Conservation (phyloP, 163 green algal genomes). For the Scenedesmus sp. region DNA sequence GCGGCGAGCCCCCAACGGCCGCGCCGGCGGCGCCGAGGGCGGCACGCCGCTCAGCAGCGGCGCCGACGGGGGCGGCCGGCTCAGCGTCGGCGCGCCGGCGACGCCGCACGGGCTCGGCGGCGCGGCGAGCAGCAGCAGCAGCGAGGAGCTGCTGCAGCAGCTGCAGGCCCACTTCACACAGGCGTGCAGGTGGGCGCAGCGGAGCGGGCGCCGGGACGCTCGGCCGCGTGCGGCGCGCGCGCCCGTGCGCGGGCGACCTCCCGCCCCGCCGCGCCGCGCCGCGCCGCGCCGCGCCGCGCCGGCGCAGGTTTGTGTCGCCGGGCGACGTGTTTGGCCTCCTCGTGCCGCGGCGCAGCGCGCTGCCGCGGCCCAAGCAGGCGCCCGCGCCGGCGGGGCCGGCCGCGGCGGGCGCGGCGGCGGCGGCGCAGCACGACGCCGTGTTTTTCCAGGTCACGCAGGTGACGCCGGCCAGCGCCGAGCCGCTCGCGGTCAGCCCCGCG, state of each 20-base stretch:
- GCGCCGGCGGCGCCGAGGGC: not conserved
- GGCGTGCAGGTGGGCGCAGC: conserved; percentile 1
- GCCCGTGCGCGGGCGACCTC: too few relatives aligned
- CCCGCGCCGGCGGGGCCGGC: conserved; percentile 6
- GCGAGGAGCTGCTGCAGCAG: conserved; percentile 22
- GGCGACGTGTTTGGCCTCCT: conserved; percentile 48
- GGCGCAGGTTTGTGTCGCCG: conserved; percentile 27
- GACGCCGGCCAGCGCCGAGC: not conserved
- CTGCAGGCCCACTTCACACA: conserved; percentile 40
- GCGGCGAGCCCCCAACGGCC: not conserved
- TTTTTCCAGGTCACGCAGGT: conserved; percentile 36
- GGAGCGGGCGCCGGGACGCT: not conserved
- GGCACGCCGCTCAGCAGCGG: not conserved
- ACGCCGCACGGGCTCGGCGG: not conserved
- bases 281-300: not conserved
- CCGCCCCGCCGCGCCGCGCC: too few relatives aligned
- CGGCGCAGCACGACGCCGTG: conserved; percentile 14
- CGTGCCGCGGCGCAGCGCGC: not conserved
- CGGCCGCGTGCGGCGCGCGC: not conserved
- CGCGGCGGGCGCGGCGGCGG: not conserved
- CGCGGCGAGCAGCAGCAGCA: conserved; percentile 1
- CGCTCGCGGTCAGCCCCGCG: conserved; percentile 44
- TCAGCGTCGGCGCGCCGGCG: too few relatives aligned
- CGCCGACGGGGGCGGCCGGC: too few relatives aligned
- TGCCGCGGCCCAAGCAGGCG: not conserved